Conservation (phyloP, 352 stramenopile genomes). For the Globisporangium cederbergense region DNA sequence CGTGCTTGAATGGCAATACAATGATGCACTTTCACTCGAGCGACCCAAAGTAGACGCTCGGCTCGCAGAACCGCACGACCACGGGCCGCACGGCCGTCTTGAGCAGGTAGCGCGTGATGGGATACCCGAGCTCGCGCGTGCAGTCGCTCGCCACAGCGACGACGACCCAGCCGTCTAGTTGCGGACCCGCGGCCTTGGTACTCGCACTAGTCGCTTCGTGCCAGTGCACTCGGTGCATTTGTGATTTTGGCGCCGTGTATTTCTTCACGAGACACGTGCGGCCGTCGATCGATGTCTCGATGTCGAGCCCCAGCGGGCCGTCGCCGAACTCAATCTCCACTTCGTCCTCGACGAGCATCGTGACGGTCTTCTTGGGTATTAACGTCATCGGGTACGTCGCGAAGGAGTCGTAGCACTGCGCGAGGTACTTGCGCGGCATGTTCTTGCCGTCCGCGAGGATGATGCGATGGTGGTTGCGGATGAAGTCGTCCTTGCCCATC, state of each 20-base stretch:
- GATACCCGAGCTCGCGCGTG: constrained; percentile 66
- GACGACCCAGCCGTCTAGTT: constrained; percentile 54
- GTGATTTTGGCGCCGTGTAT: constrained; percentile 21
- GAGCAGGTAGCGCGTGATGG: constrained; percentile 62
- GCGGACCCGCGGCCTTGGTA: constrained; percentile 17
- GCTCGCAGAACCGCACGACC: constrained; percentile 71
- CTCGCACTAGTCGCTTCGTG: constrained; percentile 14
- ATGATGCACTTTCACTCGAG: constrained; percentile 18
- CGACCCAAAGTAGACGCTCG: constrained; percentile 74
- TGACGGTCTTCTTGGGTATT: constrained; percentile 46
- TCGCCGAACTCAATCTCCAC: constrained; percentile 66
- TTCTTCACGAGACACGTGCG: constrained; percentile 65
- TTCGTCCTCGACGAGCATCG: constrained; percentile 42
- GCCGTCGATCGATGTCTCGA: constrained; percentile 76
- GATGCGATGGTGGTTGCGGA: constrained; percentile 68
- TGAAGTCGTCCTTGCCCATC: constrained; percentile 71
- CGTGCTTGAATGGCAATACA: not conserved
- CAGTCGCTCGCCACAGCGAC: constrained; percentile 69
- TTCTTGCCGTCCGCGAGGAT: constrained; percentile 34
- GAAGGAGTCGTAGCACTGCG: constrained; percentile 67
- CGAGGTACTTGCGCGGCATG: constrained; percentile 48
- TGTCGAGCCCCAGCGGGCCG: constrained; percentile 53
- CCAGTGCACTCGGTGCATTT: constrained; percentile 18
- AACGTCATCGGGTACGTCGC: constrained; percentile 48
- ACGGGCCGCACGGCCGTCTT: constrained; percentile 62